Base-by-base conservation (phyloP, 2,329 filamentous ascomycete species). In the Escovopsis sp. region DNA sequence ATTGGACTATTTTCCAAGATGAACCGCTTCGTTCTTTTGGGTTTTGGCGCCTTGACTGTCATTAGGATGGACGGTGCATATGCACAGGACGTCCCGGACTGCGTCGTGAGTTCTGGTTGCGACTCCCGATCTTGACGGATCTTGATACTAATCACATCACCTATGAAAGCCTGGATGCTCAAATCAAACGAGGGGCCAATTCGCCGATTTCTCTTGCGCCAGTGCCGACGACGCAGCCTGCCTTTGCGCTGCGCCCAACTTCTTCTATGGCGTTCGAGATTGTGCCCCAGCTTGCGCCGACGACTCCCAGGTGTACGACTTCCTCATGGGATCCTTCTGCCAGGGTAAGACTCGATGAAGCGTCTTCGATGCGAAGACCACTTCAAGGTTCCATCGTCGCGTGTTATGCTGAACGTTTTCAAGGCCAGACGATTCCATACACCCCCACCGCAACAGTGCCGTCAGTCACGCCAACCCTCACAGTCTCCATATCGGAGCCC, bases 171-270 rank as follows among this genome's bases (percentile, higher is more conserved):
- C 45, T 29, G 39, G 32, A 36, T 57, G 55, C 37, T 37, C 46
- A 20, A 45, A 47, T 27, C 35, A 50, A 20, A 35, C 49, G 7
- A 50, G 50, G 39, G 41, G 36, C 35, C 36, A 50, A 3, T 54
- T 54, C 42, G 27, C 44, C 13, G 48, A 49, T 13, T 50, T 50
- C 36, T 35, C 40, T 9, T 62, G 59, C 34, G 32, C 37, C n/a
- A 54, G 47, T 44, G 55, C 55, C 30, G 48, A 51, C 35, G 51
- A 60, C 25, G 51, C 52, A 15, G 49, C 53, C 13, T 71, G 68
- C 45, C 55, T 70, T 13, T 71, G 68, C 47, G 49, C 45, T 25
- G 45, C 44, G 14, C 16, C 39, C 29, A 41, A 50, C 34, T 50
- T 58, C 35, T 41, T 43, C 30, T 52, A 45, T 42, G 60, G 59